Conservation (phyloP, 2,329 filamentous ascomycete species). For the Neocucurbitaria cava region DNA sequence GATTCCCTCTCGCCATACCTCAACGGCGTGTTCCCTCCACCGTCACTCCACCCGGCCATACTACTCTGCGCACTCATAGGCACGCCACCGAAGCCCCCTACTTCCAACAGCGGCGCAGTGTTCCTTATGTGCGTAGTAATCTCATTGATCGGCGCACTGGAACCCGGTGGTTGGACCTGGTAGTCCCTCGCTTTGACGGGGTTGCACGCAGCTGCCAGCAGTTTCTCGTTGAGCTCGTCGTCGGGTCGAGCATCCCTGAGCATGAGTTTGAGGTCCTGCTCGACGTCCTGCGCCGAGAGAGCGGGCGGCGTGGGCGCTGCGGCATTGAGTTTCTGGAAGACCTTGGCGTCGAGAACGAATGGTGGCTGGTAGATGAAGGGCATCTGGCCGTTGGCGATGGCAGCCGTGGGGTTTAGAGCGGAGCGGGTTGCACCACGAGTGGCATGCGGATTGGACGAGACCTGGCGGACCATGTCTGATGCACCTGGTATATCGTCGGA, state of each 20-base stretch:
- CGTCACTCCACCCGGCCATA: constrained; percentile 45
- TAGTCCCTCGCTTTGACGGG: constrained; percentile 44
- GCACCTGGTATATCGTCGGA: constrained; percentile 52
- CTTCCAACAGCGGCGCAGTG: constrained; percentile 43
- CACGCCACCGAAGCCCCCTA: constrained; percentile 42
- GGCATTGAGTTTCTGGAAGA: constrained; percentile 56
- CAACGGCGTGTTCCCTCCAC: constrained; percentile 45
- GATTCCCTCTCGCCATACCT: constrained; percentile 39
- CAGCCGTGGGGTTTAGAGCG: constrained; percentile 61
- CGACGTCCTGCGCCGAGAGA: constrained; percentile 53
- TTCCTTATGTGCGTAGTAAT: constrained; percentile 41
- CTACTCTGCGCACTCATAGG: constrained; percentile 51
- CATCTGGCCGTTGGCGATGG: constrained; percentile 49
- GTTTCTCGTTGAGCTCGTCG: constrained; percentile 48
- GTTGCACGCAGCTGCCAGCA: constrained; percentile 45
- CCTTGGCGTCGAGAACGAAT: constrained; percentile 53
- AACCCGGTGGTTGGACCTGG: constrained; percentile 44
- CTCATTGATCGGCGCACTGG: constrained; percentile 39
- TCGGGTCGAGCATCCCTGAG: constrained; percentile 45
- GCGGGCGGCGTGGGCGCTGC: constrained; percentile 55
- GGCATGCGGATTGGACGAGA: constrained; percentile 65
- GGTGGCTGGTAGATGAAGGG: constrained; percentile 54
- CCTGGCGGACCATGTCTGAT: constrained; percentile 67
- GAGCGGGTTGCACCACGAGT: constrained; percentile 59
- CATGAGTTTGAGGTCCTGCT: constrained; percentile 60